Percentiles rank a stretch among this genome's conserved stretches.
Conservation (phyloP, 352 stramenopile species). For the Globisporangium alternatum region DNA sequence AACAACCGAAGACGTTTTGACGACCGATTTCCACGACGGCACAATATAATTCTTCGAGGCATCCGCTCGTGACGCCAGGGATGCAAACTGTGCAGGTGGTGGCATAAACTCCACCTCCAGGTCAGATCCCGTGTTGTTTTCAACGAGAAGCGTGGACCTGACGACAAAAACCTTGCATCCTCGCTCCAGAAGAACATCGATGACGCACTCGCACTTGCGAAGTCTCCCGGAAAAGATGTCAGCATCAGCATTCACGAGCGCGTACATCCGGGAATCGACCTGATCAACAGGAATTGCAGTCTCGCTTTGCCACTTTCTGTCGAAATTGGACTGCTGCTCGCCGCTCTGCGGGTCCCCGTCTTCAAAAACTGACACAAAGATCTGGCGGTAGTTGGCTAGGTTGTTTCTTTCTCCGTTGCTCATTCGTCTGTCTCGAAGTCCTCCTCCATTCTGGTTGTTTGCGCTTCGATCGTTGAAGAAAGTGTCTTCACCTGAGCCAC, state of each 20-base stretch:
- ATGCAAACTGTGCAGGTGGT: conserved; percentile 37
- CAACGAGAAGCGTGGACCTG: conserved; percentile 70
- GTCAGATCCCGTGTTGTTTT: conserved; percentile 83
- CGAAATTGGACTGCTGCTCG: conserved; percentile 22
- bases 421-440: conserved; percentile 4
- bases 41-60: conserved; percentile 37
- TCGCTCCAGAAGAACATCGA: conserved; percentile 81
- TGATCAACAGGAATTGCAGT: conserved; percentile 78
- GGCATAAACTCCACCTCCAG: conserved; percentile 85
- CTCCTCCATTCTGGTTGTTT: conserved; percentile 3
- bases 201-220: conserved; percentile 82
- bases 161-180: conserved; percentile 89
- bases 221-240: conserved; percentile 41
- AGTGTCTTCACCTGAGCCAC: neutral
- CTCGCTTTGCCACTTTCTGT: conserved; percentile 68
- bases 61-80: conserved; percentile 30
- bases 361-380: conserved; percentile 66
- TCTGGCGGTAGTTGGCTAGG: conserved; percentile 32
- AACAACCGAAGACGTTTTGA: conserved; percentile 56
- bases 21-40: conserved; percentile 64
- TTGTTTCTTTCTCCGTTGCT: conserved; percentile 21
- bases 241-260: conserved; percentile 60
- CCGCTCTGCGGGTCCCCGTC: conserved; percentile 44
- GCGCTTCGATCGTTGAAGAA: conserved; percentile 5
- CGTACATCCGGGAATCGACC: conserved; percentile 82